Evolutionary conservation across 139 green algal genomes (phyloP).

Genomic region (Chlamydomonas sphaeroides): DNA sequence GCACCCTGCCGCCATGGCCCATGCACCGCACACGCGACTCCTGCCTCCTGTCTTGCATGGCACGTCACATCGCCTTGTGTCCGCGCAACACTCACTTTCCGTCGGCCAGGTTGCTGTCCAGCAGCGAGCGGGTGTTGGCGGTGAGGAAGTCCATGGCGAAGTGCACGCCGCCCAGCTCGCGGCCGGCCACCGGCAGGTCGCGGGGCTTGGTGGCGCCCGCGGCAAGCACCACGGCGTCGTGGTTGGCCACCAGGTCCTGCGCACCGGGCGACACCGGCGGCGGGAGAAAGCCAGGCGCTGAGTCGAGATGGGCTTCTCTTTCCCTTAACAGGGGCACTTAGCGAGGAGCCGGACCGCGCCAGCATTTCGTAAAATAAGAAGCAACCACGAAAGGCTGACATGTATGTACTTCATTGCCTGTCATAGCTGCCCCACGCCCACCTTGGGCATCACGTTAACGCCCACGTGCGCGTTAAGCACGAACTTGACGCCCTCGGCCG

Average conservation of each 20-base stretch:
- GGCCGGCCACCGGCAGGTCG: slow-evolving; percentile 87
- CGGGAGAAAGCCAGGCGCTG: too few relatives aligned
- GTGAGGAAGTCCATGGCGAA: slow-evolving; percentile 98
- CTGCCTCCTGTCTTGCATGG: too few relatives aligned
- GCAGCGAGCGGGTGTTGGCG: slow-evolving; percentile 93
- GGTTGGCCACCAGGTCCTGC: slow-evolving; percentile 61
- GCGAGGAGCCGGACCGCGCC: too few relatives aligned
- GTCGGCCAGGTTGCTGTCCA: slow-evolving; percentile 86
- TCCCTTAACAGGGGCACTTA: too few relatives aligned
- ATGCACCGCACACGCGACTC: too few relatives aligned
- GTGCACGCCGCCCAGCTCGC: slow-evolving; percentile 83
- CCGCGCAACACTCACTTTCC: slow-evolving; percentile 45
- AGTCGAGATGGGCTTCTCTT: too few relatives aligned
- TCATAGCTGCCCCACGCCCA: neutral
- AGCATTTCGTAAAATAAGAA: too few relatives aligned
- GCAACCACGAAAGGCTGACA: too few relatives aligned
- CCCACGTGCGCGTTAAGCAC: slow-evolving; percentile 84
- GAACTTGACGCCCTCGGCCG: slow-evolving; percentile 87
- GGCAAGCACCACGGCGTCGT: slow-evolving; percentile 91
- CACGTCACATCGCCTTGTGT: neutral
- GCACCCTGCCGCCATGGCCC: too few relatives aligned
- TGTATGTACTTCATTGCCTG: too few relatives aligned
- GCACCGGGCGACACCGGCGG: too few relatives aligned
- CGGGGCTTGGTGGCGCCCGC: slow-evolving; percentile 91
- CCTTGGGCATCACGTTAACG: slow-evolving; percentile 68